phyloP scores from a whole-genome alignment of 257 asterid species.

The Paulownia fortunei region DNA sequence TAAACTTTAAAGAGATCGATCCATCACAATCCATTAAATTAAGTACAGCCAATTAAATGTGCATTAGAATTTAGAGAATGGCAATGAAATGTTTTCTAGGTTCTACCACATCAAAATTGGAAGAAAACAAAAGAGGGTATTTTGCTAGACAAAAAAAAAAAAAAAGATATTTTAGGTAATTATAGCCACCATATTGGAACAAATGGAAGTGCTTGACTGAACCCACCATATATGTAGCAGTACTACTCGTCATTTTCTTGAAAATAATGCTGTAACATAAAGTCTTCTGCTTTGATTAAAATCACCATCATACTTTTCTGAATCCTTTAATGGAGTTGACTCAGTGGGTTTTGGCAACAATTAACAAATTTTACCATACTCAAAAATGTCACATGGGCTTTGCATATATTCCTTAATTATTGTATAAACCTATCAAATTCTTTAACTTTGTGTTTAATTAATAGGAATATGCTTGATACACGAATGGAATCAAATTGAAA shows the following conservation, averaged over 20 bases:
- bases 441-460: no score
- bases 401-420: no score
- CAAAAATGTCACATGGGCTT: no score
- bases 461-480: no score
- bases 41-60: no score
- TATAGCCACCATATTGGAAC: slow-evolving; percentile 16
- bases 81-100: no score
- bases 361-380: no score
- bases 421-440: no score
- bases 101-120: not conserved
- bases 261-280: not conserved
- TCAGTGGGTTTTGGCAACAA: not conserved
- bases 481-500: no score
- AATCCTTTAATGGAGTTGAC: not conserved
- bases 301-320: not conserved
- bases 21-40: no score
- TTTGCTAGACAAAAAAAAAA: not conserved
- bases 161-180: not conserved
- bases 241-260: not conserved
- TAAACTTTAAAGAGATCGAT: no score
- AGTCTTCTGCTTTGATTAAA: not conserved
- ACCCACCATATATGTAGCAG: not conserved
- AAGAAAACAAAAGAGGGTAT: not conserved
- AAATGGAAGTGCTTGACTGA: not conserved
- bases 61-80: no score